Conservation (phyloP, 169 alveolate species). For the Cryptosporidium andersoni region DNA sequence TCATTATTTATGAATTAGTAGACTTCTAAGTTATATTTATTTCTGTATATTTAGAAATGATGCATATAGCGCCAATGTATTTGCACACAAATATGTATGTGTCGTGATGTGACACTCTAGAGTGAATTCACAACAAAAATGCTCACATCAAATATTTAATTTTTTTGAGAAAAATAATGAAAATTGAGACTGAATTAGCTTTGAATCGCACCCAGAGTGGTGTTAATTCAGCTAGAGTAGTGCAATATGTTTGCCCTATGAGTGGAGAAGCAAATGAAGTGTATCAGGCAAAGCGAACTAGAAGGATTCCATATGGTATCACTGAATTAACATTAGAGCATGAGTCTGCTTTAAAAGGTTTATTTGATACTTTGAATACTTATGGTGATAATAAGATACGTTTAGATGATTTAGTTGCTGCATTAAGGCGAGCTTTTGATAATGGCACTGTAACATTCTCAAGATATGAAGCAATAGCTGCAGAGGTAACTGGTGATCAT, state of each 20-base stretch:
- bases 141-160: neutral
- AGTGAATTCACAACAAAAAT: neutral
- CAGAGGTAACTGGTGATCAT: slow-evolving; percentile 66
- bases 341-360: slow-evolving; percentile 60
- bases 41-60: too few species aligned
- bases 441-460: slow-evolving; percentile 69
- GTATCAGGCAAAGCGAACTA: neutral
- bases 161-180: neutral
- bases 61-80: too few species aligned
- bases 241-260: slow-evolving; percentile 26
- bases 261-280: slow-evolving; percentile 26
- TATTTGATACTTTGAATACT: slow-evolving; percentile 61
- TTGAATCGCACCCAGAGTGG: neutral
- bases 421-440: slow-evolving; percentile 64
- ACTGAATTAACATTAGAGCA: slow-evolving; percentile 61
- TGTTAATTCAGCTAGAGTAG: slow-evolving; percentile 3
- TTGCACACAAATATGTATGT: neutral
- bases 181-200: neutral
- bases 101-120: neutral
- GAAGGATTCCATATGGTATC: slow-evolving; percentile 66
- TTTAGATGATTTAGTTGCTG: slow-evolving; percentile 41
- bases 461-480: slow-evolving; percentile 68
- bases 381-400: slow-evolving; percentile 57
- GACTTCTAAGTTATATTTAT: too few species aligned
- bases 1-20: too few species aligned